Percentiles rank a stretch among this genome's conserved stretches.
phyloP scores from a whole-genome alignment of 2,329 filamentous ascomycete genomes.

The Microdochium bolleyi region DNA sequence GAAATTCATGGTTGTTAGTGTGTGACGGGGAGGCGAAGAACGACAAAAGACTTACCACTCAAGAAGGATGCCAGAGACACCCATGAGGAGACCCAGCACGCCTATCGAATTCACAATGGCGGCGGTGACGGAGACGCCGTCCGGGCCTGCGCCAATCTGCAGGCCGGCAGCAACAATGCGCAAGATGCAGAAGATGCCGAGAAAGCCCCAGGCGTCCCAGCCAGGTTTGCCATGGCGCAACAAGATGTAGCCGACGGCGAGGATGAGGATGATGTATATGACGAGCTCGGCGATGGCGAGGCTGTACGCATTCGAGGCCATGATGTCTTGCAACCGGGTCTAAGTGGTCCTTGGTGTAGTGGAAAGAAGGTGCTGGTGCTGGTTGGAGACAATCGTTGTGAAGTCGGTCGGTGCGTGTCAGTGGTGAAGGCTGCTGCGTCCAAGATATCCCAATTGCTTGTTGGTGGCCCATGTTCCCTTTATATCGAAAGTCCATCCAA shows the following conservation, averaged over 20 bases:
- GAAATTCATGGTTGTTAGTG: conserved; percentile 2
- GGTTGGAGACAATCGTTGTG: too few species aligned
- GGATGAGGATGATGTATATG: conserved; percentile 14
- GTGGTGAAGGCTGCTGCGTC: too few species aligned
- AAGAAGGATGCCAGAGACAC: conserved; percentile 13
- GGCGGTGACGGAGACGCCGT: conserved; percentile 10
- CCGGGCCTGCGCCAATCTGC: conserved; percentile 1
- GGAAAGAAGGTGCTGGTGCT: too few species aligned
- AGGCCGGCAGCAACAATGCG: conserved; percentile 13
- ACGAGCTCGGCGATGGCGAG: neutral
- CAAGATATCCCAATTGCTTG: too few species aligned
- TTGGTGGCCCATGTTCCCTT: too few species aligned
- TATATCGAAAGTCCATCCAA: too few species aligned
- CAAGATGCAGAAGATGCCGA: conserved; percentile 14
- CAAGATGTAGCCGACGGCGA: conserved; percentile 10
- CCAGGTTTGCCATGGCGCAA: conserved; percentile 13
- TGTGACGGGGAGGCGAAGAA: neutral
- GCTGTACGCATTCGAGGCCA: neutral
- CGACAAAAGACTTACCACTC: conserved; percentile 16
- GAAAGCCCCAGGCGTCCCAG: conserved; percentile 14
- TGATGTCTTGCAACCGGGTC: too few species aligned
- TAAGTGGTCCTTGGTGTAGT: too few species aligned
- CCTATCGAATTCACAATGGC: conserved; percentile 17
- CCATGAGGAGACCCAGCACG: conserved; percentile 16
- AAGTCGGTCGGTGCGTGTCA: too few species aligned